Evolutionary conservation across 2,329 filamentous ascomycete genomes (phyloP).

Genomic region (Cordyceps javanica): DNA sequence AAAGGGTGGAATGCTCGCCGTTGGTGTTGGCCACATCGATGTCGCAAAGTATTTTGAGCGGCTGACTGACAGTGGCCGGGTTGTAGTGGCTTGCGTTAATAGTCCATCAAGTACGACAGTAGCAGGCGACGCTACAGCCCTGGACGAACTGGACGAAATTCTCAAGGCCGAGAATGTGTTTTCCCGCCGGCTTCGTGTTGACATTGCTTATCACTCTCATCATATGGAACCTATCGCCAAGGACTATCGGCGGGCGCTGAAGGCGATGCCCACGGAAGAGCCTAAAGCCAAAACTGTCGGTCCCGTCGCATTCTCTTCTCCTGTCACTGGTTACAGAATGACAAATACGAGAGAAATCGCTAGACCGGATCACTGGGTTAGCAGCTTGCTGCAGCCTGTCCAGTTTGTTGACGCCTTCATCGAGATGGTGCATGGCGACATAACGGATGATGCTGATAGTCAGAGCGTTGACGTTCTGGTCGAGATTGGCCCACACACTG

Average conservation of each 20-base stretch:
- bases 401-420: neutral
- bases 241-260: neutral
- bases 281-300: too few relatives aligned
- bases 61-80: neutral
- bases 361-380: neutral
- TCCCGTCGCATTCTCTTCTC: neutral
- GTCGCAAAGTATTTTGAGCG: too few relatives aligned
- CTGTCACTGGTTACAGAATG: neutral
- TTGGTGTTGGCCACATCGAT: too few relatives aligned
- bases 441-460: too few relatives aligned
- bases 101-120: constrained; percentile 14
- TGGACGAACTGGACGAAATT: too few relatives aligned
- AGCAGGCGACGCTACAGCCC: constrained; percentile 8
- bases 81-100: constrained; percentile 12
- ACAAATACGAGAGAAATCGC: too few relatives aligned
- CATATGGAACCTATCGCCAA: constrained; percentile 12
- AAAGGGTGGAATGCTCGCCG: too few relatives aligned
- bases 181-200: neutral
- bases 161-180: neutral
- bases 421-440: neutral
- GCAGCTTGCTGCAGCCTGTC: neutral
- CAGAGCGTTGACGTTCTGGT: neutral
- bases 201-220: constrained; percentile 13
- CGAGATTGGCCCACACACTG: neutral
- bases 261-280: too few relatives aligned